phyloP scores from a whole-genome alignment of 345 rosid genomes.

The Euclidium syriacum region DNA sequence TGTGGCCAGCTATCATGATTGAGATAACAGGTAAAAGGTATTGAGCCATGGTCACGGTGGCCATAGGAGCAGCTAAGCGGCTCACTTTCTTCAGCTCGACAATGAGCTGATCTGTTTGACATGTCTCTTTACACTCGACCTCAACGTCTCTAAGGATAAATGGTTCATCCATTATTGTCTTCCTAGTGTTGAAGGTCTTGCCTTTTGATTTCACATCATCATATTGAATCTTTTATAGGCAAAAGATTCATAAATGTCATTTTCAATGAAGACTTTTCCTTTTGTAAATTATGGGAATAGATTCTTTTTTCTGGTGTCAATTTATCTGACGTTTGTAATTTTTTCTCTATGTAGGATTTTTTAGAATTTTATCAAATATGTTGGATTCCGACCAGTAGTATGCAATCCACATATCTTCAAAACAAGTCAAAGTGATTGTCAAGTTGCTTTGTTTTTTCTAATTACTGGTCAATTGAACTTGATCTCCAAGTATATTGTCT shows the following conservation, averaged over 20 bases:
- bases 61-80: slow-evolving; percentile 15
- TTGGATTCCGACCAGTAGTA: too few species aligned
- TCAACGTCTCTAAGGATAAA: background rate
- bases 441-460: too few species aligned
- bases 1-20: slow-evolving; percentile 12
- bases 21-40: slow-evolving; percentile 4
- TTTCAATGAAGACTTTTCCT: background rate
- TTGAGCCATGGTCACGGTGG: slow-evolving; percentile 12
- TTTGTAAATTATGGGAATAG: background rate
- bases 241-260: background rate
- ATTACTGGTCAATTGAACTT: too few species aligned
- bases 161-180: background rate
- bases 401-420: too few species aligned
- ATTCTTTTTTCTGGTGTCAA: too few species aligned
- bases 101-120: background rate
- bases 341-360: too few species aligned
- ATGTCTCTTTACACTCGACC: background rate
- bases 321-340: too few species aligned
- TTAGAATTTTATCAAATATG: too few species aligned
- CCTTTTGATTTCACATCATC: background rate
- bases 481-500: too few species aligned
- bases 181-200: background rate
- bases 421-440: too few species aligned
- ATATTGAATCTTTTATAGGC: background rate
- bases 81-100: slow-evolving; percentile 8